Evolutionary conservation across 805 yeast species (phyloP), one percentile per base, ranked within the genome.

Genomic region (Cyberlindnera misumaiensis): DNA sequence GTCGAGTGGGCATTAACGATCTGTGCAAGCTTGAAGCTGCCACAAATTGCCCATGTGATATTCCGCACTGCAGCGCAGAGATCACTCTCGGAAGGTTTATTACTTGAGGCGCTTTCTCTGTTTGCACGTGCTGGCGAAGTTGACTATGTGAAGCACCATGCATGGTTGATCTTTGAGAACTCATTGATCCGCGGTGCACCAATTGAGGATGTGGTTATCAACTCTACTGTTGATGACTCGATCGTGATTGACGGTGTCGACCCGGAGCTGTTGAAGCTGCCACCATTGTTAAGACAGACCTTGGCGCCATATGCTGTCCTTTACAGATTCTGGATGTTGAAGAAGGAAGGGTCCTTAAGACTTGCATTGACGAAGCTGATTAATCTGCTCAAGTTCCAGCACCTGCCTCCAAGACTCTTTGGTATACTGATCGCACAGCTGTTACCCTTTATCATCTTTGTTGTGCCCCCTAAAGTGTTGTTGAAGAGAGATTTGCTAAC

Each of bases 1-100:
- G 67, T 81, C 44, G 93, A 83, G 56, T 83, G 90, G 90, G 73
- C 80, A 32, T 62, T 83, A 36, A 73, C 85, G 3, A 65, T 83
- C 5, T 82, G 90, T 62, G 83, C 88, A 11, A 71, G 79, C 48
- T 65, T 83, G 55, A 74, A 72, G 48, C 56, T 83, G 30, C 67
- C 76, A n/a, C 60, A 68, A 7, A 77, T 83, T 11, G 76, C 83
- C 0, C 68, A 68, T 41, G 64, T 68, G 25, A 63, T 83, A 4
- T 80, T 72, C 56, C 43, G 58, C 17, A 55, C 39, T 26, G 58
- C 57, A 14, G 59, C 52, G 4, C 59, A 55, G 35, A 44, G 47
- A 28, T 50, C 59, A 2, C 32, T 55, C 16, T 8, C 44, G 0
- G 35, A 39, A 30, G 57, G 58, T 1, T 34, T 48, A 14, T 20